A percentile compares a stretch with the other conserved stretches of the same genome.
Evolutionary conservation across 768 basidiomycete genomes (phyloP).

Genomic region (Lenzites betulinus): DNA sequence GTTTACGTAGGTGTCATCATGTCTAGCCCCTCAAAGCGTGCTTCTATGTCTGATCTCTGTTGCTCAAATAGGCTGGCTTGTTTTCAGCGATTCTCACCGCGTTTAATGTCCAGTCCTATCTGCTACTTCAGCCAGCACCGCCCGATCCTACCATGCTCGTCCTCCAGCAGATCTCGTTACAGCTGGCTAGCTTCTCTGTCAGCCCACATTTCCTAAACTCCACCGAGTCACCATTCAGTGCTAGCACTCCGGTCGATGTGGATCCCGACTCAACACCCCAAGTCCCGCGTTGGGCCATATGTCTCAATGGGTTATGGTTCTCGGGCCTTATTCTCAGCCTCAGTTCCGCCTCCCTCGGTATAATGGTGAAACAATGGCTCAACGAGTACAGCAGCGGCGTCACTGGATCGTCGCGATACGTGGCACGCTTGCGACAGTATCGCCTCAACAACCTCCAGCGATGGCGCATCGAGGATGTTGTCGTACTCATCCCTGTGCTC

Average conservation of each 20-base stretch:
- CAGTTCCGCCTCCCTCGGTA: slow-evolving; percentile 26
- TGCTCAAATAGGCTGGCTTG: slow-evolving; percentile 9
- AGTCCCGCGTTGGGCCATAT: neutral
- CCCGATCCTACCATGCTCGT: neutral
- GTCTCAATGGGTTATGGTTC: slow-evolving; percentile 30
- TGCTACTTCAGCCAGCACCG: neutral
- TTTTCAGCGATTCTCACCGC: slow-evolving; percentile 10
- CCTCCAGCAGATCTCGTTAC: neutral
- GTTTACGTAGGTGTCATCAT: slow-evolving; percentile 16
- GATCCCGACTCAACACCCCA: too few species aligned
- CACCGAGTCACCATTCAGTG: too few species aligned
- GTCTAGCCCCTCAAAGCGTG: too few species aligned
- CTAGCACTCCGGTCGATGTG: too few species aligned
- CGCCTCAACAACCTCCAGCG: slow-evolving; percentile 15
- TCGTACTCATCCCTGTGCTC: slow-evolving; percentile 21
- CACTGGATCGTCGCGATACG: neutral
- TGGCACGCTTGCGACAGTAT: slow-evolving; percentile 15
- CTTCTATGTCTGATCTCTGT: too few species aligned
- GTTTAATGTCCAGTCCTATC: slow-evolving; percentile 3
- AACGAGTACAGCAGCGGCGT: slow-evolving; percentile 3
- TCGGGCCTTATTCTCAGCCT: slow-evolving; percentile 28
- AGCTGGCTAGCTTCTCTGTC: neutral
- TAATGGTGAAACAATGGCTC: slow-evolving; percentile 34
- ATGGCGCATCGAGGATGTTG: slow-evolving; percentile 20
- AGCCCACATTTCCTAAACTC: neutral